Evolutionary conservation across 805 yeast genomes (phyloP).

Genomic region (Alloascoidea hylecoeti): DNA sequence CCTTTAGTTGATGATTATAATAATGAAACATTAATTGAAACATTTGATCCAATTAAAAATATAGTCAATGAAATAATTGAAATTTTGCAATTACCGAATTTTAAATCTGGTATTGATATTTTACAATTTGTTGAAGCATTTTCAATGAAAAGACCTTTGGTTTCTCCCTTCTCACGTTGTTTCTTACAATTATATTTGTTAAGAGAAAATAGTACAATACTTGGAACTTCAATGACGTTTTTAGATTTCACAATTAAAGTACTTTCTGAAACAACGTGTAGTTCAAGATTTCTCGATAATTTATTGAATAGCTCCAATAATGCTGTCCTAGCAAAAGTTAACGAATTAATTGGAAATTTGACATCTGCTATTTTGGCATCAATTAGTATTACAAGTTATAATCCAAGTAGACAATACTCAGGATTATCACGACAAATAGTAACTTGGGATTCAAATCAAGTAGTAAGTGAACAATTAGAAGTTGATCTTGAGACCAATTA

Average conservation of each 20-base stretch:
- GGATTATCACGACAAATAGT: constrained; percentile 39
- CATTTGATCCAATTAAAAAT: constrained; percentile 10
- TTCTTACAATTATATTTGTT: constrained; percentile 45
- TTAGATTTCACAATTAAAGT: not conserved
- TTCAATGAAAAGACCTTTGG: not conserved
- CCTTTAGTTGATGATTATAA: constrained; percentile 10
- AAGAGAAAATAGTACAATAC: constrained; percentile 43
- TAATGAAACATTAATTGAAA: constrained; percentile 11
- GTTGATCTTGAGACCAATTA: constrained; percentile 17
- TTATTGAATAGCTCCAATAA: not conserved
- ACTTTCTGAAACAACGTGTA: not conserved
- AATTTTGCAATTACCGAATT: constrained; percentile 9
- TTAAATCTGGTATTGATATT: not conserved
- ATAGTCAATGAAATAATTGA: constrained; percentile 24
- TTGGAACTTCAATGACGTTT: constrained; percentile 26
- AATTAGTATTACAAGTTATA: constrained; percentile 38
- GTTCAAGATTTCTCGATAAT: not conserved
- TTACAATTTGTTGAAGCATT: not conserved
- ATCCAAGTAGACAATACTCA: constrained; percentile 76
- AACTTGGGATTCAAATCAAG: constrained; percentile 74
- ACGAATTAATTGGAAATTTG: not conserved
- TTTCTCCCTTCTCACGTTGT: constrained; percentile 34
- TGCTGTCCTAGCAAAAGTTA: not conserved
- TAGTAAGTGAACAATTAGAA: constrained; percentile 55
- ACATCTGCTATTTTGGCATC: not conserved